These are phyloP conservation scores for Monosporascus cannonballus DNA, from an alignment of 2,329 filamentous ascomycete species.

Conservation along the genomic window DNA sequence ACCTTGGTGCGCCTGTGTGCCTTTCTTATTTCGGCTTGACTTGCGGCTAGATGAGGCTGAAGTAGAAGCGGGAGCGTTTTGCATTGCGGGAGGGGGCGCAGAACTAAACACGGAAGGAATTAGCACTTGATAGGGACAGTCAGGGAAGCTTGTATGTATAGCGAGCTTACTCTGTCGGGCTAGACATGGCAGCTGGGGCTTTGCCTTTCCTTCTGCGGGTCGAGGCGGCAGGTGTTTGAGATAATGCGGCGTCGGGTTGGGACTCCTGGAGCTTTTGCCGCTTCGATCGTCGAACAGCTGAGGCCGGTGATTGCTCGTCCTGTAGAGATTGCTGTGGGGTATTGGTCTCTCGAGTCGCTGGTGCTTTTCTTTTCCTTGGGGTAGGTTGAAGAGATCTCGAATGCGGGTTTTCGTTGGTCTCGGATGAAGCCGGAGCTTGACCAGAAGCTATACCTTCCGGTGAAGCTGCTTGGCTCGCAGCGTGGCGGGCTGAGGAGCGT, in stretches of 20 bases:
- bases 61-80: conserved; percentile 44
- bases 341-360: conserved; percentile 43
- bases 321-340: conserved; percentile 28
- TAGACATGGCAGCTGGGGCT: conserved; percentile 62
- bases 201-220: conserved; percentile 56
- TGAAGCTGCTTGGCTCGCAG: conserved; percentile 56
- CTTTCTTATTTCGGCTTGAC: conserved; percentile 65
- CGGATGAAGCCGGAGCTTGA: conserved; percentile 35
- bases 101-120: conserved; percentile 44
- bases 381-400: conserved; percentile 34
- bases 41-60: conserved; percentile 66
- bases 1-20: conserved; percentile 40
- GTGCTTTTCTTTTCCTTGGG: conserved; percentile 71
- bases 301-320: conserved; percentile 21
- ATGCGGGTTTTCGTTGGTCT: conserved; percentile 31
- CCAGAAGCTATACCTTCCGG: conserved; percentile 32
- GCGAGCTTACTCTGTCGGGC: conserved; percentile 53
- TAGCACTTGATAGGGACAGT: conserved; percentile 18
- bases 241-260: conserved; percentile 22
- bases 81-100: conserved; percentile 58
- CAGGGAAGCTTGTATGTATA: conserved; percentile 1
- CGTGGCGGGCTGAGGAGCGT: conserved; percentile 88
- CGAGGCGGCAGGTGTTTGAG: conserved; percentile 30
- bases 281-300: conserved; percentile 58
- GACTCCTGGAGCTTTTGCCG: conserved; percentile 59